Evolutionary conservation across 2,329 filamentous ascomycete genomes (phyloP).

Genomic region (Sclerotiophoma versabilis): DNA sequence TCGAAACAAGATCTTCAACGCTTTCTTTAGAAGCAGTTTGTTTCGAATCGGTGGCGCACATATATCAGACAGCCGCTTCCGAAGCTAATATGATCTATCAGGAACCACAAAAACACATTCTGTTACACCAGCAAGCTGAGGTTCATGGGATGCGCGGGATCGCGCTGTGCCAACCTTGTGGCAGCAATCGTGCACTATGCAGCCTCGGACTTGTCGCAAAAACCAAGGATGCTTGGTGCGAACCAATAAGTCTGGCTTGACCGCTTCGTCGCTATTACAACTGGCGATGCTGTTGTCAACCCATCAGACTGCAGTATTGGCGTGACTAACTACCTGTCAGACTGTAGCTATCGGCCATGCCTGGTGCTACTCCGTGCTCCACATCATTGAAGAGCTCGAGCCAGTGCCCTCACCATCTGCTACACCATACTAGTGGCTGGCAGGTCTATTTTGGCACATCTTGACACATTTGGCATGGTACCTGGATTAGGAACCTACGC

Average conservation of each 20-base stretch:
- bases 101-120: background rate
- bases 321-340: constrained; percentile 24
- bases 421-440: constrained; percentile 24
- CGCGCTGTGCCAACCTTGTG: constrained; percentile 1
- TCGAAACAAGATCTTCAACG: constrained; percentile 25
- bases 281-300: constrained; percentile 8
- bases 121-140: background rate
- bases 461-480: constrained; percentile 17
- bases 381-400: constrained; percentile 17
- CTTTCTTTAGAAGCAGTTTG: constrained; percentile 30
- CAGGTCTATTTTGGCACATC: constrained; percentile 21
- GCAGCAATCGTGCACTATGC: background rate
- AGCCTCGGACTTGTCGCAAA: background rate
- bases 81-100: constrained; percentile 4
- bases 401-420: constrained; percentile 26
- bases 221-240: background rate
- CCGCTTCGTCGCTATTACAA: background rate
- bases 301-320: constrained; percentile 12
- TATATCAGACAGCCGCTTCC: constrained; percentile 1
- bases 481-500: constrained; percentile 18
- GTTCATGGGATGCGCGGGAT: background rate
- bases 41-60: constrained; percentile 23
- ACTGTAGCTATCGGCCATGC: constrained; percentile 18
- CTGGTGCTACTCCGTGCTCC: constrained; percentile 24
- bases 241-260: background rate